A percentile compares a stretch with the other conserved stretches of the same genome.
Conservation (phyloP, 2,329 filamentous ascomycete species). For the Diaporthe eres region DNA sequence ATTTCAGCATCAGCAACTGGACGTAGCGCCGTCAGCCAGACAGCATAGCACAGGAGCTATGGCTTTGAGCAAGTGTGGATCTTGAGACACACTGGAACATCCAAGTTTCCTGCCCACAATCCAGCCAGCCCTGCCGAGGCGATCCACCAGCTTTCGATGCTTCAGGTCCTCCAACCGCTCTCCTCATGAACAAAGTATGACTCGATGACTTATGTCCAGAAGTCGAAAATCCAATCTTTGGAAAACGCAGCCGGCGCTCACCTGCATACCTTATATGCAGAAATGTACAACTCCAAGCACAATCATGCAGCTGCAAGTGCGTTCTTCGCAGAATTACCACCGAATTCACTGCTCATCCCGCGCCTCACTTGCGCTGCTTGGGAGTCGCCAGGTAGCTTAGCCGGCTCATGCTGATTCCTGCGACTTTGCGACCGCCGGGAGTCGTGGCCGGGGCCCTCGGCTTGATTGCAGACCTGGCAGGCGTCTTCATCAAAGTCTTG, state of each 20-base stretch:
- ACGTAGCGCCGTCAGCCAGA: background rate
- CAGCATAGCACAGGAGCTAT: background rate
- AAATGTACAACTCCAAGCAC: constrained; percentile 4
- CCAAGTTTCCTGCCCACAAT: background rate
- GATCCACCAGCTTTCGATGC: background rate
- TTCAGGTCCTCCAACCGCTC: background rate
- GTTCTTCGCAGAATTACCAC: background rate
- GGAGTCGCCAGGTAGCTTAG: constrained; percentile 39
- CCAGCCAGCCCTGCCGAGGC: background rate
- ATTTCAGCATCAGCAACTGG: background rate
- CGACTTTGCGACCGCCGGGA: constrained; percentile 30
- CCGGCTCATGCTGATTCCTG: constrained; percentile 35
- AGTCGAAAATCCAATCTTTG: constrained; percentile 1
- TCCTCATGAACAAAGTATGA: background rate
- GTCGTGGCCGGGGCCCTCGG: constrained; percentile 34
- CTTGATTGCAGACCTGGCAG: constrained; percentile 33
- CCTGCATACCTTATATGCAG: background rate
- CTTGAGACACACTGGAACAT: no score
- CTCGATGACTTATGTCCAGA: constrained; percentile 22
- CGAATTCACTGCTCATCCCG: background rate
- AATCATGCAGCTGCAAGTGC: background rate
- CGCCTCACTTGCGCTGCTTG: constrained; percentile 39
- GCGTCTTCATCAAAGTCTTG: constrained; percentile 37
- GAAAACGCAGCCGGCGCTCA: background rate
- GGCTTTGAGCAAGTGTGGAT: background rate